These are phyloP conservation scores for Novymonas esmeraldas DNA, from an alignment of 208 protist genomes.

Conservation along the genomic window DNA sequence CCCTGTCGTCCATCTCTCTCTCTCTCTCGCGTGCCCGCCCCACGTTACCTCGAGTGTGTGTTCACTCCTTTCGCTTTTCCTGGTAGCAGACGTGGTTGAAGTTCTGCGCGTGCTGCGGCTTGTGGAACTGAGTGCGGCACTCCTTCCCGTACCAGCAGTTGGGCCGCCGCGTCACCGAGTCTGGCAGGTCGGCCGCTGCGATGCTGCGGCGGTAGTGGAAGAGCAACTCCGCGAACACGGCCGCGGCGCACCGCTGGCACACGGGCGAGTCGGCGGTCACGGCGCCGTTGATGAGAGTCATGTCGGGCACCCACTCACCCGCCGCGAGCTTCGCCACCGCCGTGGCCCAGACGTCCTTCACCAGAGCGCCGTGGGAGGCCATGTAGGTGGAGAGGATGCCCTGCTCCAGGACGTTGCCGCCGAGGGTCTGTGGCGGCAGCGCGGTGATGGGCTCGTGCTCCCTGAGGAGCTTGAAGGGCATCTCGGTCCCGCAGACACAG, in stretches of 20 bases:
- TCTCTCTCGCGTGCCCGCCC: no score
- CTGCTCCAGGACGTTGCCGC: constrained; percentile 75
- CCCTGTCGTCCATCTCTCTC: no score
- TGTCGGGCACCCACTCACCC: constrained; percentile 66
- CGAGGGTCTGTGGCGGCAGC: constrained; percentile 60
- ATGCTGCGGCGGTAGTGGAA: constrained; percentile 82
- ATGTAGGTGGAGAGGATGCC: constrained; percentile 73
- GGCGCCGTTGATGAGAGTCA: constrained; percentile 51
- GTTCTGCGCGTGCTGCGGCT: constrained; percentile 77
- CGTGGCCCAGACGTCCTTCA: constrained; percentile 48
- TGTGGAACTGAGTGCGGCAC: constrained; percentile 87
- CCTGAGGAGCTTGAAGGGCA: constrained; percentile 27
- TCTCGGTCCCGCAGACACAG: constrained; percentile 14
- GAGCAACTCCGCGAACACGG: constrained; percentile 68
- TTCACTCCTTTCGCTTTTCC: constrained; percentile 87
- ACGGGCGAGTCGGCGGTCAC: constrained; percentile 43
- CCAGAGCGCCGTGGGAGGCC: constrained; percentile 29
- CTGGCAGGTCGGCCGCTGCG: constrained; percentile 48
- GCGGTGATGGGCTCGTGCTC: constrained; percentile 11
- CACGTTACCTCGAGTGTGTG: no score
- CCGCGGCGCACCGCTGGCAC: constrained; percentile 59
- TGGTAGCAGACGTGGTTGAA: constrained; percentile 91
- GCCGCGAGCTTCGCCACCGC: constrained; percentile 47
- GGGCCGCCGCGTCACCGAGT: constrained; percentile 55
- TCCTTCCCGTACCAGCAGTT: constrained; percentile 91